These are phyloP conservation scores for Elongisporangium senticosum DNA, from an alignment of 352 stramenopile genomes.

Conservation along the genomic window DNA sequence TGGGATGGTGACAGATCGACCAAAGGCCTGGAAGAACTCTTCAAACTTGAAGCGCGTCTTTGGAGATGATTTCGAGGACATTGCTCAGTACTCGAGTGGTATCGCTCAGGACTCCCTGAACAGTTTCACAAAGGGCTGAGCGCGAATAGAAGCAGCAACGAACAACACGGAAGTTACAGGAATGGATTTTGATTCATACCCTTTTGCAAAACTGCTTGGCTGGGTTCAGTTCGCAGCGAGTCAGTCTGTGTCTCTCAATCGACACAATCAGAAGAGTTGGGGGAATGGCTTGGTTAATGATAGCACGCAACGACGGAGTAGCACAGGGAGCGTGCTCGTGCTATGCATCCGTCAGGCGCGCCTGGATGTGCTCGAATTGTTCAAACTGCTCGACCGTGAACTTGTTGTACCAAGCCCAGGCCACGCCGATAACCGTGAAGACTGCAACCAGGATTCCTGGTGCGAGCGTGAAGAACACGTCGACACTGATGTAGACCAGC, in stretches of 20 bases:
- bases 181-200: not conserved
- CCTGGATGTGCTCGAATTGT: constrained; percentile 16
- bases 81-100: not conserved
- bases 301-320: not conserved
- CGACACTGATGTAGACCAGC: constrained; percentile 39
- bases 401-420: constrained; percentile 36
- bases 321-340: not conserved
- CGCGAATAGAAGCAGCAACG: not conserved
- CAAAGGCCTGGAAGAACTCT: constrained; percentile 62
- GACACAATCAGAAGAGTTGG: not conserved
- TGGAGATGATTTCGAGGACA: not conserved
- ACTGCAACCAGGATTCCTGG: constrained; percentile 32
- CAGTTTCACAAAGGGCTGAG: constrained; percentile 8
- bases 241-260: not conserved
- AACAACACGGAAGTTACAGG: not conserved
- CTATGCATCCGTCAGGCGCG: not conserved
- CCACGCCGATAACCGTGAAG: constrained; percentile 25
- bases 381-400: constrained; percentile 41
- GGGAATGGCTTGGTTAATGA: not conserved
- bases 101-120: constrained; percentile 1
- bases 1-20: constrained; percentile 32
- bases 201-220: not conserved
- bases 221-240: not conserved
- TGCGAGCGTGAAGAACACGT: constrained; percentile 38
- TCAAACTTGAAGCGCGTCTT: constrained; percentile 37